Conservation (phyloP, 176 grass and related monocot genomes). For the Musa beccarii region DNA sequence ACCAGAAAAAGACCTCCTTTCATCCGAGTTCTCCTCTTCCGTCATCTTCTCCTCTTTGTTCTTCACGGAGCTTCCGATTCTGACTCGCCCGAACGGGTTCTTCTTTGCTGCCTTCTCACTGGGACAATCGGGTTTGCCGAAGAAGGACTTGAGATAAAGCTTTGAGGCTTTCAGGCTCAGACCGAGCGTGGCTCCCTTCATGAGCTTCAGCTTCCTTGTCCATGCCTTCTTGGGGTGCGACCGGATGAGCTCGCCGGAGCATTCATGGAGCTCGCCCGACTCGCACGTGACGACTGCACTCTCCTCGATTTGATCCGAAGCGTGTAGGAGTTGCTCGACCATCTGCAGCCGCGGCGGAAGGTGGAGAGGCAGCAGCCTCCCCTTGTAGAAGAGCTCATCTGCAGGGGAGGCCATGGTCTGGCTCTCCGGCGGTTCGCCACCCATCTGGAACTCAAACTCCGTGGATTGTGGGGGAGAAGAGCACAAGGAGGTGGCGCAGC, state of each 20-base stretch:
- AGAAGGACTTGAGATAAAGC: slow-evolving; percentile 40
- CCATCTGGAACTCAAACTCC: slow-evolving; percentile 38
- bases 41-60: slow-evolving; percentile 36
- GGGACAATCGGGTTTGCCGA: slow-evolving; percentile 37
- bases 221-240: slow-evolving; percentile 1
- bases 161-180: slow-evolving; percentile 38
- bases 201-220: slow-evolving; percentile 23
- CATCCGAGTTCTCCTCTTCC: slow-evolving; percentile 30
- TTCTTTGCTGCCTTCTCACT: slow-evolving; percentile 24
- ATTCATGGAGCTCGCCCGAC: background rate
- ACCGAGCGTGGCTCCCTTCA: slow-evolving; percentile 7
- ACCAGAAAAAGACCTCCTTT: slow-evolving; percentile 51
- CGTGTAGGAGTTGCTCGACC: background rate
- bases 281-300: too few species aligned
- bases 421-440: slow-evolving; percentile 10
- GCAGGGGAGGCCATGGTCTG: background rate
- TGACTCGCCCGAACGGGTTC: background rate
- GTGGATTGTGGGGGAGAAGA: slow-evolving; percentile 17
- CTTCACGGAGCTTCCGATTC: slow-evolving; percentile 25
- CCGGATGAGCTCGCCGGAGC: background rate
- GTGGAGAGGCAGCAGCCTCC: slow-evolving; percentile 18
- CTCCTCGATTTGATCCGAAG: background rate
- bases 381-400: slow-evolving; percentile 32
- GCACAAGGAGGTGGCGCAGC: background rate
- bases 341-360: slow-evolving; percentile 1